Evolutionary conservation across 148 eudicot species (phyloP), one percentile per base, ranked within the genome.

Genomic region (Oxyria digyna): DNA sequence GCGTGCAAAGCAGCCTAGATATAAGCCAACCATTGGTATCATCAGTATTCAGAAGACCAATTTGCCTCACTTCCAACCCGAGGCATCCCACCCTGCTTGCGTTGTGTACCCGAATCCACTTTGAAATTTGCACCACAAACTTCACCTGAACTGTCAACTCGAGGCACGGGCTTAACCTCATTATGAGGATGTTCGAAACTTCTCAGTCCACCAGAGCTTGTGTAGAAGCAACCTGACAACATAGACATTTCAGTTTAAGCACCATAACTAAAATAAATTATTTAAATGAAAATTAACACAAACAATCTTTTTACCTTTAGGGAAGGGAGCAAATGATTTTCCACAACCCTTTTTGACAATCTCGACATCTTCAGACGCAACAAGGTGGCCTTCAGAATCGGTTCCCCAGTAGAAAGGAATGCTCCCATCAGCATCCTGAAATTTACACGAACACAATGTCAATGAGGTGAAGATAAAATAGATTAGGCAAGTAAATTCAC

Each of bases 331-430:
- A 68, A 79, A 85, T 43, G 89, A 85, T 75, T 85, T 87, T 24
- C 85, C 78, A 62, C 89, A 85, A 48, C 84, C 85, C 73, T 87
- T 79, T 85, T 85, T 87, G 67, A 85, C 84, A 76, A 80, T 45
- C 38, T 90, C 97, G 23, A 68, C 74, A 78, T 82, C 85, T 78
- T 81, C 87, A 54, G 91, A 80, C 64, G 91, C 81, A 45, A 88
- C 97, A 67, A 94, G 80, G 49, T 87, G 76, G 42, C 85, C 93
- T 74, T 94, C 96, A 29, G 91, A 75, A 78, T 89, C 97, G 12
- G 93, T 79, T 74, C 99, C 97, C 99, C 99, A 94, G 72, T 77
- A 91, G 67, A 94, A 83, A 45, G 99, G 96, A 42, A 94, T 91
- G 77, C 91, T 88, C 55, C 93, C 99, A 76, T 94, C 99, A 68